Conservation (phyloP, 352 stramenopile species). For the Globisporangium orthogonon region DNA sequence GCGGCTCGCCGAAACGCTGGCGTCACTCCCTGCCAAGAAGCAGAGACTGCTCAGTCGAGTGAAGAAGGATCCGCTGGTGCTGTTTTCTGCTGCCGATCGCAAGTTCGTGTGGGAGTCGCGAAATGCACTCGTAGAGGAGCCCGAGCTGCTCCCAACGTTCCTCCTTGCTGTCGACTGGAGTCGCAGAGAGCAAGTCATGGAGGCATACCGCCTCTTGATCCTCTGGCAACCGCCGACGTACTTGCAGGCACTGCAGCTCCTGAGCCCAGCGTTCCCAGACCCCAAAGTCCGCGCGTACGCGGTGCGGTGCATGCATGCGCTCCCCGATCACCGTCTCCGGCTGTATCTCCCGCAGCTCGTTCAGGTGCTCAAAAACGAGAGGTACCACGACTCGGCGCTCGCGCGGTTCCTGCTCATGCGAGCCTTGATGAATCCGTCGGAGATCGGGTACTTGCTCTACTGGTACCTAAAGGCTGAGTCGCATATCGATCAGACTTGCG, state of each 20-base stretch:
- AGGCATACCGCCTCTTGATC: conserved; percentile 74
- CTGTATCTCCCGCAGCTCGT: conserved; percentile 85
- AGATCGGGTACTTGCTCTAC: conserved; percentile 82
- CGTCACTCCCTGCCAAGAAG: conserved; percentile 27
- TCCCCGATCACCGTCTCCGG: conserved; percentile 84
- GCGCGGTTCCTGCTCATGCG: conserved; percentile 75
- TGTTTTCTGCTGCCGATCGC: conserved; percentile 50
- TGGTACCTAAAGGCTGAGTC: conserved; percentile 77
- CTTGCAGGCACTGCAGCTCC: conserved; percentile 81
- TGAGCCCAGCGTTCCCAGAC: conserved; percentile 82
- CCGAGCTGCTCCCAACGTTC: conserved; percentile 79
- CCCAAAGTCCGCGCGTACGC: conserved; percentile 91
- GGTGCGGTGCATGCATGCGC: conserved; percentile 82
- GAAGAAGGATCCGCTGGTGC: conserved; percentile 52
- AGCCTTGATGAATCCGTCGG: conserved; percentile 55
- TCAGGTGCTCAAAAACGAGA: conserved; percentile 80
- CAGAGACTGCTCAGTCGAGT: conserved; percentile 45
- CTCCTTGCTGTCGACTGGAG: conserved; percentile 84
- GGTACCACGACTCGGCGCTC: conserved; percentile 76
- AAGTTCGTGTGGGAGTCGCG: conserved; percentile 73
- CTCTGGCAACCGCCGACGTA: conserved; percentile 77
- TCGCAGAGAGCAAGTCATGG: conserved; percentile 64
- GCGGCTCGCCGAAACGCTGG: conserved; percentile 12
- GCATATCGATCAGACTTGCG: conserved; percentile 48
- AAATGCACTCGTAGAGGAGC: conserved; percentile 46